These are phyloP conservation scores for Lenzites betulinus DNA, from an alignment of 768 basidiomycete species.

Conservation along the genomic window DNA sequence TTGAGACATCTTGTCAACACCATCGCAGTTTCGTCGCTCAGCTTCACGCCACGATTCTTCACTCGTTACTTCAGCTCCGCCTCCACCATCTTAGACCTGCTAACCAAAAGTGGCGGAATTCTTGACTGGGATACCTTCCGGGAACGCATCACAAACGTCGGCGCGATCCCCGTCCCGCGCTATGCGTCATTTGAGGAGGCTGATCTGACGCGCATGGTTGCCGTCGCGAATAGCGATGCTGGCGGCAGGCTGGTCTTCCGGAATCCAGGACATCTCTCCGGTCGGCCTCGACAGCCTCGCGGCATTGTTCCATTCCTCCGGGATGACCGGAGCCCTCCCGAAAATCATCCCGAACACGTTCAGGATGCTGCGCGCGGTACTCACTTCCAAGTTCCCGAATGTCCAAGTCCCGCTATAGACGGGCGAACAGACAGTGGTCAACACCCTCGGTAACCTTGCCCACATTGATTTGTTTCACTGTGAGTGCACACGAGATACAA, in stretches of 20 bases:
- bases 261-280: background rate
- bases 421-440: conserved; percentile 11
- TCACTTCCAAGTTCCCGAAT: background rate
- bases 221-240: too few species aligned
- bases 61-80: conserved; percentile 15
- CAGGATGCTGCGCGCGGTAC: conserved; percentile 14
- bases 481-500: background rate
- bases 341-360: conserved; percentile 25
- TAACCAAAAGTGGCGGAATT: conserved; percentile 15
- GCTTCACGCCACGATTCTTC: conserved; percentile 25
- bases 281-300: conserved; percentile 12
- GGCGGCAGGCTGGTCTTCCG: background rate
- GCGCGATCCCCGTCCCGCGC: background rate
- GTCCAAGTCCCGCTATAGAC: background rate
- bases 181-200: background rate
- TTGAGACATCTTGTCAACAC: conserved; percentile 22
- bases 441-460: conserved; percentile 23
- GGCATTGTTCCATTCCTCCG: conserved; percentile 23
- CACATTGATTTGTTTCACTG: conserved; percentile 20
- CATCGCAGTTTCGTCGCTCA: conserved; percentile 12
- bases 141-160: background rate
- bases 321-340: conserved; percentile 19
- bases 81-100: conserved; percentile 10
- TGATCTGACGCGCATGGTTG: background rate
- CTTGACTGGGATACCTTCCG: conserved; percentile 12